A percentile compares a stretch with the other conserved stretches of the same genome.
These are phyloP conservation scores for Kwoniella heveanensis DNA, from an alignment of 768 basidiomycete genomes.

Conservation along the genomic window DNA sequence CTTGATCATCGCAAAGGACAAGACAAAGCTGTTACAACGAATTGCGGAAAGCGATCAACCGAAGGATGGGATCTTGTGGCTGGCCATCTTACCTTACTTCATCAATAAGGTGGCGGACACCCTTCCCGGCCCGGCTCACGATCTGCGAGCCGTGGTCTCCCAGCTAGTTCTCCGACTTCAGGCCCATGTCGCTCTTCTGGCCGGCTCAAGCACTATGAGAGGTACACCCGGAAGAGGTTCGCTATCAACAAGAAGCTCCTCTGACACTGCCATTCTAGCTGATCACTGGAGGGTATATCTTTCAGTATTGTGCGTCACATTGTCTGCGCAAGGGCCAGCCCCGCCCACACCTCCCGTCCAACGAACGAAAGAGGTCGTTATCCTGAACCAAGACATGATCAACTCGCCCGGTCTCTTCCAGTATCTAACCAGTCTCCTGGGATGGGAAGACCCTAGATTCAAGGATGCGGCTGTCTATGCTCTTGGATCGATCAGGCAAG, in stretches of 20 bases:
- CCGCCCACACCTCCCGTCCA: conserved; percentile 47
- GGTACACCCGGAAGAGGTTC: conserved; percentile 26
- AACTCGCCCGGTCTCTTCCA: conserved; percentile 81
- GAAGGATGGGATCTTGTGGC: conserved; percentile 51
- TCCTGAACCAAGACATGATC: conserved; percentile 77
- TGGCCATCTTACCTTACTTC: conserved; percentile 45
- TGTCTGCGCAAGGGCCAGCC: conserved; percentile 60
- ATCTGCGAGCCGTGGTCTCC: conserved; percentile 37
- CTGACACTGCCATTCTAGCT: conserved; percentile 46
- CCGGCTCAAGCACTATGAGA: conserved; percentile 23
- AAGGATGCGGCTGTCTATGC: conserved; percentile 84
- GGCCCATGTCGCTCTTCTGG: conserved; percentile 41
- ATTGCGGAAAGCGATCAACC: conserved; percentile 48
- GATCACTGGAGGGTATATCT: conserved; percentile 58
- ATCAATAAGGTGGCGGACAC: conserved; percentile 28
- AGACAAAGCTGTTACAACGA: conserved; percentile 37
- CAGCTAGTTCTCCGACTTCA: conserved; percentile 45
- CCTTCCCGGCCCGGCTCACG: conserved; percentile 32
- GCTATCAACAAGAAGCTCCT: conserved; percentile 28
- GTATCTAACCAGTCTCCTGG: conserved; percentile 81
- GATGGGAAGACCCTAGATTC: conserved; percentile 79
- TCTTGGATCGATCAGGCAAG: conserved; percentile 80
- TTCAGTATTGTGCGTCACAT: conserved; percentile 78
- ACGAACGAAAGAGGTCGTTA: conserved; percentile 56
- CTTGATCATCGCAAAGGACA: conserved; percentile 23